Base-by-base conservation (phyloP, 1,284 basidiomycete genomes). In the Sanghuangporus weigelae region DNA sequence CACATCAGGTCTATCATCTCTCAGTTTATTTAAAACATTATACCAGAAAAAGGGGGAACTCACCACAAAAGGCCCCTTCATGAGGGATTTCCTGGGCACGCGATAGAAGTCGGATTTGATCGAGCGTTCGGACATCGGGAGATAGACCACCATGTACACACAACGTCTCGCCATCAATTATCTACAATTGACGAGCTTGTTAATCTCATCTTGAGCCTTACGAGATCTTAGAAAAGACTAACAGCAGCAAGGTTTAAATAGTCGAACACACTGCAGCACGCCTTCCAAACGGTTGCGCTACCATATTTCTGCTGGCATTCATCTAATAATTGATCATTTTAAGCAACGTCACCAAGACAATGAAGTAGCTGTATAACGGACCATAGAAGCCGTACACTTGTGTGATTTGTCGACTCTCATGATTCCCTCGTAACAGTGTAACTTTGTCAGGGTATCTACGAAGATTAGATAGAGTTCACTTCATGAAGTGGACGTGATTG, bases 381-480 rank as follows among this genome's bases (percentile, higher is more conserved):
- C 95, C 95, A 73, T 98, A 98, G 76, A 98, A 98, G 14, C 96
- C 96, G 68, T 98, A 98, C 1, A 98, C 96, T 72, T 98, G 96
- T 1, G 96, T 98, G 70, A 98, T 98, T 73, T 98, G 96, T 68
- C 96, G 80, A 70, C 89, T 93, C 75, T 98, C 96, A 73, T 98
- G 96, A 75, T 98, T 98, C 53, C 96, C 96, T 65, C 96, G 82
- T 11, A 98, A 79, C 3, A 98, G 78, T 0, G 94, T 97, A 63
- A 98, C 90, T 69, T 88, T 87, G 74, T 97, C 93, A 7, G 96
- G 96, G 76, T 96, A 96, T 73, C 93, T 95, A 68, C 7, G 51
- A 7, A 40, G 19, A 39, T 38, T 23, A 51, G 67, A 53, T 3
- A 48, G 31, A n/a, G n/a, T n/a, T n/a, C n/a, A n/a, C n/a, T n/a